Base-by-base conservation (phyloP, 2,329 filamentous ascomycete genomes). In the Hortaea sp. region DNA sequence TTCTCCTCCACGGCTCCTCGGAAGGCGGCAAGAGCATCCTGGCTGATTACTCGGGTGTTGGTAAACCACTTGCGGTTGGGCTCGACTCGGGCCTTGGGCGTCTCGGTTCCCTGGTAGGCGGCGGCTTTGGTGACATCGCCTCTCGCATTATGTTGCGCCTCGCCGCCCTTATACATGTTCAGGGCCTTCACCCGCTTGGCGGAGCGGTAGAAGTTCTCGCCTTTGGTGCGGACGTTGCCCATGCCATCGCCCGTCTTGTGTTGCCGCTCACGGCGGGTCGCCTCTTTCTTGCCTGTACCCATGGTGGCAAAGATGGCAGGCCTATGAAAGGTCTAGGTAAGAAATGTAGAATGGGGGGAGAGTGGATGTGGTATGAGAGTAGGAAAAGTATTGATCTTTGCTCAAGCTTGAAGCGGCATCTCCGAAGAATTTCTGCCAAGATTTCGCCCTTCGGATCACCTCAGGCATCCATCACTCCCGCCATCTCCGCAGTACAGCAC, bases 21-120 rank as follows among this genome's bases (percentile, higher is more conserved):
- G 70, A 98, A 98, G 1, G 85, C 81, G 39, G 78, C 79, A 52
- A 97, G 75, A 3, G 88, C 86, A 64, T 94, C 87, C 64, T 95
- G 90, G 1, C 85, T 88, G 61, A 95, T 94, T 39, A 84, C 81
- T 60, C 92, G 76, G 31, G 90, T 95, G 67, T 95, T 95, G 60
- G 84, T 87, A 70, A 98, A 98, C 92, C 92, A 98, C 70, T 94
- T 94, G 61, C 92, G 78, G 70, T 97, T 94, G 42, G 92, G 92
- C 72, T 97, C 90, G 62, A 97, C 85, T 55, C 89, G 79, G 56
- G 90, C 92, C 49, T 77, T 79, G 41, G 90, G 89, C 20, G 82
- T 70, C 32, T 95, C 88, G 61, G 81, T 76, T 49, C 84, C 88
- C 70, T 97, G 89, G 69, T 81, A 95, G 11, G 79, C 76, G 42